These are phyloP conservation scores for Hypoxylon rickii DNA, from an alignment of 495 filamentous ascomycete genomes.

Conservation along the genomic window DNA sequence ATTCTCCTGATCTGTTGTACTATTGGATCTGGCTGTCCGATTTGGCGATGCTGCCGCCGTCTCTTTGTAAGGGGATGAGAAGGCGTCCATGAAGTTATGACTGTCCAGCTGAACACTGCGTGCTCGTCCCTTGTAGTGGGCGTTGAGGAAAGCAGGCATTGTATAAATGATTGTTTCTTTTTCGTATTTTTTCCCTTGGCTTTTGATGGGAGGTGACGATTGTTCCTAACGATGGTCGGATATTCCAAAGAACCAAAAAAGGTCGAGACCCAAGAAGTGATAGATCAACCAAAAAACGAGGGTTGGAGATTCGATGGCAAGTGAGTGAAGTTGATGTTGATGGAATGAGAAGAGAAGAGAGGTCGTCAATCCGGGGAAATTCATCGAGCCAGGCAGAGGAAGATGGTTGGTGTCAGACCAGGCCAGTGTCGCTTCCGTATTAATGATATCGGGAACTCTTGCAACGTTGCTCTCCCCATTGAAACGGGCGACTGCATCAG, in stretches of 20 bases:
- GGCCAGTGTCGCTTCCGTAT: slow-evolving; percentile 11
- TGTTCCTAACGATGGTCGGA: slow-evolving; percentile 38
- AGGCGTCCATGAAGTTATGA: slow-evolving; percentile 32
- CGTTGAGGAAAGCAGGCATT: slow-evolving; percentile 49
- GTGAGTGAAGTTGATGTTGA: slow-evolving; percentile 19
- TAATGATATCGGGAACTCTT: slow-evolving; percentile 29
- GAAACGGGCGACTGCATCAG: slow-evolving; percentile 36
- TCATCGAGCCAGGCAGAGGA: slow-evolving; percentile 12
- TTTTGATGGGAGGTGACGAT: slow-evolving; percentile 34
- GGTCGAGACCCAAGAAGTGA: slow-evolving; percentile 45
- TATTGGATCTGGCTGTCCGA: slow-evolving; percentile 42
- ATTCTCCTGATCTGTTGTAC: slow-evolving; percentile 43
- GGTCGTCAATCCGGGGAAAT: slow-evolving; percentile 30
- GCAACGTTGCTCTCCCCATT: slow-evolving; percentile 38
- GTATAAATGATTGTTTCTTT: slow-evolving; percentile 15
- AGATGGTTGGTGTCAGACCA: neutral
- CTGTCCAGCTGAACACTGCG: slow-evolving; percentile 54
- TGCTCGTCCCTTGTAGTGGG: slow-evolving; percentile 47
- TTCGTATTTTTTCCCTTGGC: slow-evolving; percentile 15
- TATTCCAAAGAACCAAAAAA: slow-evolving; percentile 46
- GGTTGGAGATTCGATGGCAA: slow-evolving; percentile 12
- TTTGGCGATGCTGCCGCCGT: slow-evolving; percentile 25
- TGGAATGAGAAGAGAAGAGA: slow-evolving; percentile 15
- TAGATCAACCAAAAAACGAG: slow-evolving; percentile 40
- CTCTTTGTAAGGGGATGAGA: slow-evolving; percentile 29